phyloP scores from a whole-genome alignment of 2,329 filamentous ascomycete species.

The Fusarium newnesense region DNA sequence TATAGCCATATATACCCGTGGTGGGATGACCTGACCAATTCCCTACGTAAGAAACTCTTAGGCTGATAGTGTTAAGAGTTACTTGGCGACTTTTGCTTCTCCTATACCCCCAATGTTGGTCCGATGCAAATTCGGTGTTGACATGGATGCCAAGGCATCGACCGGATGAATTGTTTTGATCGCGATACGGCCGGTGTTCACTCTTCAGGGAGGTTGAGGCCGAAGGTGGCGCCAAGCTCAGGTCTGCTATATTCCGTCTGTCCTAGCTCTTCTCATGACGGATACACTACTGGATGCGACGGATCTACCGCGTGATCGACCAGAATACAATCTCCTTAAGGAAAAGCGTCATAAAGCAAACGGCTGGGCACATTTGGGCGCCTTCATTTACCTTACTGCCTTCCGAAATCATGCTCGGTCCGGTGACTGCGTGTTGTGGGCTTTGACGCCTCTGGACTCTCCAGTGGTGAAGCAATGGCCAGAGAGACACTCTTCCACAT shows the following conservation, averaged over 20 bases:
- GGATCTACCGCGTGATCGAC: background rate
- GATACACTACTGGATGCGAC: background rate
- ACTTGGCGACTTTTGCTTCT: background rate
- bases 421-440: background rate
- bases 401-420: background rate
- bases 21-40: background rate
- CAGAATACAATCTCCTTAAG: background rate
- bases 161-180: background rate
- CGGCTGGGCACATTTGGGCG: background rate
- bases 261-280: background rate
- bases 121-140: background rate
- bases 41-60: background rate
- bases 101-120: background rate
- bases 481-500: background rate
- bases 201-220: background rate
- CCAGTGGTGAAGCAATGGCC: background rate
- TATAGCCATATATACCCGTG: background rate
- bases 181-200: background rate
- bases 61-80: background rate
- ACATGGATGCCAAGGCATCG: background rate
- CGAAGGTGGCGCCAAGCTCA: background rate
- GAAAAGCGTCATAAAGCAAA: background rate
- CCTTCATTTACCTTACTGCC: background rate
- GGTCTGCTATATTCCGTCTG: background rate
- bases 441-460: background rate